Evolutionary conservation across 305 asterid species (phyloP).

Genomic region (Fraxinus platypoda): DNA sequence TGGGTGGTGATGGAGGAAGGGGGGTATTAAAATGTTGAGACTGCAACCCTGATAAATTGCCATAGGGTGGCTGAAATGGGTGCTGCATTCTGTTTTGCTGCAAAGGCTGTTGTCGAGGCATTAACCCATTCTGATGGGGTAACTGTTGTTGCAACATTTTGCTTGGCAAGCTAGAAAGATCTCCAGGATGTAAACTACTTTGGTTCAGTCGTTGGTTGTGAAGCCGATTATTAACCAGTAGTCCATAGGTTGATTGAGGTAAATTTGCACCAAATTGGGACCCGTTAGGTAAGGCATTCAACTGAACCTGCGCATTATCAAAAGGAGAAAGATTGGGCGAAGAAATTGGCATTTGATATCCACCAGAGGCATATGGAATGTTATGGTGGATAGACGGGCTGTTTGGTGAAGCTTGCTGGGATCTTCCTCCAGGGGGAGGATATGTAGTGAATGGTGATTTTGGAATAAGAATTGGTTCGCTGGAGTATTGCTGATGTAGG

Average conservation of each 20-base stretch:
- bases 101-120: slow-evolving; percentile 51
- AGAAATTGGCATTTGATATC: slow-evolving; percentile 46
- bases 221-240: slow-evolving; percentile 47
- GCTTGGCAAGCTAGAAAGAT: slow-evolving; percentile 49
- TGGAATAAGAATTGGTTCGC: slow-evolving; percentile 64
- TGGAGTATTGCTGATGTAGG: slow-evolving; percentile 50
- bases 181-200: slow-evolving; percentile 42
- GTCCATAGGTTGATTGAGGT: slow-evolving; percentile 61
- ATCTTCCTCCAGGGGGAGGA: slow-evolving; percentile 69
- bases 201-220: slow-evolving; percentile 60
- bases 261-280: slow-evolving; percentile 63
- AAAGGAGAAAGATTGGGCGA: slow-evolving; percentile 60
- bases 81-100: slow-evolving; percentile 60
- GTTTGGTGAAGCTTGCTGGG: slow-evolving; percentile 65
- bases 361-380: slow-evolving; percentile 45
- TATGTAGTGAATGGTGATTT: slow-evolving; percentile 67
- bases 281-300: slow-evolving; percentile 48
- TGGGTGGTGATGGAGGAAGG: slow-evolving; percentile 59
- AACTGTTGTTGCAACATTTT: slow-evolving; percentile 55
- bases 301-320: slow-evolving; percentile 52
- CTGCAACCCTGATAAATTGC: slow-evolving; percentile 61
- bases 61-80: slow-evolving; percentile 59
- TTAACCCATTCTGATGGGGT: slow-evolving; percentile 60
- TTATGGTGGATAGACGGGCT: slow-evolving; percentile 43
- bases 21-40: slow-evolving; percentile 56